Conservation (phyloP, 352 stramenopile genomes). For the Elongisporangium anandrum region DNA sequence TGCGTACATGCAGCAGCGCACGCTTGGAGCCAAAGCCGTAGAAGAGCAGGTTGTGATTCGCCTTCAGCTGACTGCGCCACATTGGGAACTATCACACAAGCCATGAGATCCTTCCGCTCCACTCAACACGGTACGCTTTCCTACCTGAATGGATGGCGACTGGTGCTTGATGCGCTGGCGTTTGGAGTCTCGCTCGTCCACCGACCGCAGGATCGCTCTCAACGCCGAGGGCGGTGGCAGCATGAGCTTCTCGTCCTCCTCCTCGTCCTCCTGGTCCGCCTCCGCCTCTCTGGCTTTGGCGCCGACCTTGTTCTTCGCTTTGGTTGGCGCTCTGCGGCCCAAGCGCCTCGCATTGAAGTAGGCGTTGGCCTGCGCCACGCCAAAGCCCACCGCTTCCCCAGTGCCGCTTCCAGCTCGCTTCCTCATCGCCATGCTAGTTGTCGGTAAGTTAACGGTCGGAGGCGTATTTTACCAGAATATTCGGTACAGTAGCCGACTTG, state of each 20-base stretch:
- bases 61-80: slow-evolving; percentile 44
- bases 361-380: slow-evolving; percentile 25
- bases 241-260: slow-evolving; percentile 10
- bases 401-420: too few relatives aligned
- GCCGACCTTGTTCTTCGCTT: slow-evolving; percentile 7
- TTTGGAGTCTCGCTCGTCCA: slow-evolving; percentile 13
- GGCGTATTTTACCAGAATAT: too few relatives aligned
- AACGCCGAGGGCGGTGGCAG: slow-evolving; percentile 15
- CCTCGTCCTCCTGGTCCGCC: slow-evolving; percentile 5
- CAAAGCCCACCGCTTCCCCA: slow-evolving; percentile 15
- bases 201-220: slow-evolving; percentile 14
- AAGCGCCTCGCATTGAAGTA: slow-evolving; percentile 36
- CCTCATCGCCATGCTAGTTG: too few relatives aligned
- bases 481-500: too few relatives aligned
- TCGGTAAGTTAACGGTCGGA: too few relatives aligned
- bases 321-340: slow-evolving; percentile 12
- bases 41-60: slow-evolving; percentile 48
- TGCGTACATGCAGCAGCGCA: slow-evolving; percentile 34
- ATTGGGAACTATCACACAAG: slow-evolving; percentile 13
- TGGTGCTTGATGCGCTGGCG: neutral
- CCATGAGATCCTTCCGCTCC: neutral
- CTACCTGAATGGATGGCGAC: slow-evolving; percentile 11
- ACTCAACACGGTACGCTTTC: too few relatives aligned
- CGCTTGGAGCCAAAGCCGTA: slow-evolving; percentile 57
- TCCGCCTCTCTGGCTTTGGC: slow-evolving; percentile 1